phyloP scores from a whole-genome alignment of 495 filamentous ascomycete species.

The Neurospora africana region DNA sequence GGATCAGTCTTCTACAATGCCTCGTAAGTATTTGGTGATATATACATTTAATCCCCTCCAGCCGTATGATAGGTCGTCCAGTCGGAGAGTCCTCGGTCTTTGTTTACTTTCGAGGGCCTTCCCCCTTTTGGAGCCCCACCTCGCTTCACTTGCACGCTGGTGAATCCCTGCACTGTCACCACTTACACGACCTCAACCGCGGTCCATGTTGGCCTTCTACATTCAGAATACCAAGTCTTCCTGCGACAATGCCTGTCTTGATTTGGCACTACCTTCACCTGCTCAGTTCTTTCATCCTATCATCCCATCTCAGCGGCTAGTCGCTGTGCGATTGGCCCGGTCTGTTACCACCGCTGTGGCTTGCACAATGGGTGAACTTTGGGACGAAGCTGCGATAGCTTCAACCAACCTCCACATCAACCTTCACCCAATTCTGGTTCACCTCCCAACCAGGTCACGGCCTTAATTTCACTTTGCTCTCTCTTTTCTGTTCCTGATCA shows the following conservation, averaged over 20 bases:
- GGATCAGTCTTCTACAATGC: neutral
- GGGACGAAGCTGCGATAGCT: neutral
- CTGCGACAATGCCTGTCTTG: neutral
- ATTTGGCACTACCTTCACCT: neutral
- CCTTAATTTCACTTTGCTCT: neutral
- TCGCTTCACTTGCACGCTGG: neutral
- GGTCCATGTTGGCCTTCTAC: neutral
- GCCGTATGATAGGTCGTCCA: neutral
- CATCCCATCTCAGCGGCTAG: neutral
- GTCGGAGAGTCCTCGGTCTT: neutral
- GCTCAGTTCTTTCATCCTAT: neutral
- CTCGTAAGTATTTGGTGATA: neutral
- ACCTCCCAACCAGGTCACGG: neutral
- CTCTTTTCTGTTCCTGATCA: neutral
- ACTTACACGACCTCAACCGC: neutral
- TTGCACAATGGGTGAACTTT: neutral
- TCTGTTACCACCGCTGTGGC: neutral
- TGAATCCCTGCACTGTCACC: neutral
- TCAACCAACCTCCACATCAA: neutral
- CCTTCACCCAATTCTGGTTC: neutral
- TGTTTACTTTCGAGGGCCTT: neutral
- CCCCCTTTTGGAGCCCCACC: neutral
- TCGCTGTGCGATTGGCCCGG: neutral
- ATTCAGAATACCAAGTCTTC: neutral
- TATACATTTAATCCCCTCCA: neutral